Percentiles rank a stretch among this genome's conserved stretches.
These are phyloP conservation scores for Hysterangium stoloniferum DNA, from an alignment of 768 basidiomycete species.

Conservation along the genomic window DNA sequence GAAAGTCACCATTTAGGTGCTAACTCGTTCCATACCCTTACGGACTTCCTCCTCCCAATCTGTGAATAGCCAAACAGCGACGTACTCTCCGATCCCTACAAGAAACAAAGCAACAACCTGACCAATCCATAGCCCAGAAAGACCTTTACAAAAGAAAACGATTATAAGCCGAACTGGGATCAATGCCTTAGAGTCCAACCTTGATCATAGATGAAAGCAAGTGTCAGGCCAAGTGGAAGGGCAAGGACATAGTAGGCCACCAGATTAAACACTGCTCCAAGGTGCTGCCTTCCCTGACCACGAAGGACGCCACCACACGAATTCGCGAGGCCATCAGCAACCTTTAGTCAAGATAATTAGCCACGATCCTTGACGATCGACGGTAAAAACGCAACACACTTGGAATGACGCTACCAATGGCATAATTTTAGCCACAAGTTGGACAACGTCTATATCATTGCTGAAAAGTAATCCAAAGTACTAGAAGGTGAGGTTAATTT, in stretches of 20 bases:
- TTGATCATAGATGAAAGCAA: slow-evolving; percentile 34
- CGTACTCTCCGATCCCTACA: slow-evolving; percentile 63
- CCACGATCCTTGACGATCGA: background rate
- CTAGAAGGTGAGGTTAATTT: slow-evolving; percentile 32
- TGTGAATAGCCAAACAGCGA: slow-evolving; percentile 47
- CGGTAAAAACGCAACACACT: slow-evolving; percentile 19
- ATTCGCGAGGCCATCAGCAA: slow-evolving; percentile 45
- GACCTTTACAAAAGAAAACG: slow-evolving; percentile 24
- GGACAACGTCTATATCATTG: slow-evolving; percentile 47
- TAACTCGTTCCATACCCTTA: slow-evolving; percentile 23
- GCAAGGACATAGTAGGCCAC: slow-evolving; percentile 55
- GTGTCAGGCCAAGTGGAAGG: slow-evolving; percentile 42
- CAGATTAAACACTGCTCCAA: slow-evolving; percentile 68
- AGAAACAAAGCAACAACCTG: slow-evolving; percentile 68
- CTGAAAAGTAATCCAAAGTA: slow-evolving; percentile 64
- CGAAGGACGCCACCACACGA: slow-evolving; percentile 43
- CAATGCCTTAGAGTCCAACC: background rate
- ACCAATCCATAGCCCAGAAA: slow-evolving; percentile 49
- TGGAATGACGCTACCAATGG: slow-evolving; percentile 50
- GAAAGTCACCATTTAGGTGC: background rate
- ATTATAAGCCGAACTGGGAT: background rate
- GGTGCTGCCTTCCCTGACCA: slow-evolving; percentile 54
- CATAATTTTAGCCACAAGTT: slow-evolving; percentile 42
- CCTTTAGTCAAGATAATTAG: slow-evolving; percentile 20
- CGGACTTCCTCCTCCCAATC: slow-evolving; percentile 40